These are phyloP conservation scores for Chlamydomonas asymmetrica DNA, from an alignment of 139 green algal genomes.

Conservation along the genomic window DNA sequence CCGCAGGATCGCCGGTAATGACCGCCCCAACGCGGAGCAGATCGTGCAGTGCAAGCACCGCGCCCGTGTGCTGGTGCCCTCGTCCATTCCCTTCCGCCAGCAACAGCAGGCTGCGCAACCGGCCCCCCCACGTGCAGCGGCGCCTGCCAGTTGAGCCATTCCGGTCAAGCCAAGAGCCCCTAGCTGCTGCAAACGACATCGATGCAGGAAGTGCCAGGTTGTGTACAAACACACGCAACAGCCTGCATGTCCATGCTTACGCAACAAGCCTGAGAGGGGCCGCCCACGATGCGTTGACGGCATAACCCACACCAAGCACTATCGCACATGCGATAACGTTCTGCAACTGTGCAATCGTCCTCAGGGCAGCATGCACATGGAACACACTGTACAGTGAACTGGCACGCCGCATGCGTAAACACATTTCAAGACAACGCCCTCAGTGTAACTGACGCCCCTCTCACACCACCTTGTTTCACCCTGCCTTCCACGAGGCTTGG, in stretches of 20 bases:
- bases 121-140: not conserved
- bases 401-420: not conserved
- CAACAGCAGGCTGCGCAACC: not conserved
- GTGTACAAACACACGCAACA: too few relatives aligned
- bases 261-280: too few relatives aligned
- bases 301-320: too few relatives aligned
- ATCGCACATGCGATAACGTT: too few relatives aligned
- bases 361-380: not conserved
- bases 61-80: slow-evolving; percentile 57
- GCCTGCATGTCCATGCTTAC: too few relatives aligned
- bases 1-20: slow-evolving; percentile 60
- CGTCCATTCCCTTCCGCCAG: slow-evolving; percentile 36
- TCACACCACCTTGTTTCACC: not conserved
- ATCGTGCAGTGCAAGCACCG: slow-evolving; percentile 37
- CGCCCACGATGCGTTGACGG: too few relatives aligned
- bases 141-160: not conserved
- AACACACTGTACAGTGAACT: not conserved
- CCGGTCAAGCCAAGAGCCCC: not conserved
- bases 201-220: too few relatives aligned
- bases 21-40: slow-evolving; percentile 73
- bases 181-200: too few relatives aligned
- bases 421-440: not conserved
- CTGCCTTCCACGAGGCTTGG: not conserved
- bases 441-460: not conserved
- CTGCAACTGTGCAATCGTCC: too few relatives aligned